Evolutionary conservation across 106 monocot species (phyloP).

Genomic region (Allium fistulosum): DNA sequence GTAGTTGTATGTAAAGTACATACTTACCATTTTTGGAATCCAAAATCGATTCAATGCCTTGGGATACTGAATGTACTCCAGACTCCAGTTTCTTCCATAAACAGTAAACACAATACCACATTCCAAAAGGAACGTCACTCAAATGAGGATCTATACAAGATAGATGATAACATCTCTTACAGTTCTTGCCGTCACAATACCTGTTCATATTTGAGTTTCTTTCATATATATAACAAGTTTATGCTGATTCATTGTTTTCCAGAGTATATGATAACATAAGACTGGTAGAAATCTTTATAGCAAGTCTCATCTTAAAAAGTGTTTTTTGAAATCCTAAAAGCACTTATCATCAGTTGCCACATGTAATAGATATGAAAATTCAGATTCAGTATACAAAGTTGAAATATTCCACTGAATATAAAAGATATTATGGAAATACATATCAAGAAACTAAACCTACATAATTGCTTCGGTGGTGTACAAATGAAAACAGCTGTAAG

Average conservation of each 20-base stretch:
- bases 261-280: no score
- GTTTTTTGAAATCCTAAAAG: background rate
- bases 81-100: slow-evolving; percentile 47
- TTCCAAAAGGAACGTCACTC: slow-evolving; percentile 27
- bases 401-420: no score
- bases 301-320: background rate
- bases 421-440: no score
- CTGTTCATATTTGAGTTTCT: slow-evolving; percentile 13
- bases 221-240: background rate
- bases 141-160: slow-evolving; percentile 63
- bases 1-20: background rate
- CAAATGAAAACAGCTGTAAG: no score
- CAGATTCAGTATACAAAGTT: no score
- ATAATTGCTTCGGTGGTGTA: no score
- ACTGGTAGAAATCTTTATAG: background rate
- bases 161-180: slow-evolving; percentile 61
- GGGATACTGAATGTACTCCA: slow-evolving; percentile 48
- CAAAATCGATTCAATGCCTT: slow-evolving; percentile 62
- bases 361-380: no score
- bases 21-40: slow-evolving; percentile 41
- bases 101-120: slow-evolving; percentile 59
- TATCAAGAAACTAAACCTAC: no score
- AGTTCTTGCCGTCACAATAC: slow-evolving; percentile 65
- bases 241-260: no score
- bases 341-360: no score